Evolutionary conservation across 352 stramenopile genomes (phyloP), one percentile per base, ranked within the genome.

Genomic region (Globisporangium paddicum): DNA sequence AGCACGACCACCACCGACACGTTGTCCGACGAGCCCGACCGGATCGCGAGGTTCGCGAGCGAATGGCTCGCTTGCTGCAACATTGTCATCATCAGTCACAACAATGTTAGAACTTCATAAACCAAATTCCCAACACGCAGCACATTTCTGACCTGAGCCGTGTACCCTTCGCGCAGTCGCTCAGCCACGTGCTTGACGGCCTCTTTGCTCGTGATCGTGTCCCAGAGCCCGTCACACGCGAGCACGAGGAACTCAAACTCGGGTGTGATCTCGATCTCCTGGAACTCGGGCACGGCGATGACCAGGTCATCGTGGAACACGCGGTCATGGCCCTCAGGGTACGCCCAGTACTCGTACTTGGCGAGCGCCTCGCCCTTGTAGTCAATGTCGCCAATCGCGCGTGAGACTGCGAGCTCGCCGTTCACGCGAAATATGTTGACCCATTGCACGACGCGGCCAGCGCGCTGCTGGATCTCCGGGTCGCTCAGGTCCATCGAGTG

Each of bases 201-300:
- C 46, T 97, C 89, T 63, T 97, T 91, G 71, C 88, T 97, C 47
- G 75, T 96, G 60, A 98, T 94, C 13, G 87, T 95, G 64, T 98
- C 91, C 89, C 90, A 98, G 26, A 98, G 72, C 1, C 91, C 91
- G 63, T 98, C 91, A 63, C 91, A 98, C 2, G 90, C 91, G 5
- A 98, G 73, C 51, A 98, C 81, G 19, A 98, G 69, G 58, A 97
- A 98, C 53, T 96, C 82, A 42, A 97, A 91, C 56, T 97, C 86
- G 1, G 81, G 82, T 5, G 82, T 93, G 56, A 96, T 93, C 40
- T 95, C 84, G 26, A 93, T 92, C 62, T 95, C 86, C 81, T 93
- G 84, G 60, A 92, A 93, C 55, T 97, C 89, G 1, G 89, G 86
- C 8, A 88, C 67, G 14, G 82, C 80, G 37, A 95, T 93, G 9